Base-by-base conservation (phyloP, 108 stramenopile genomes). In the Nitzschia inconspicua region DNA sequence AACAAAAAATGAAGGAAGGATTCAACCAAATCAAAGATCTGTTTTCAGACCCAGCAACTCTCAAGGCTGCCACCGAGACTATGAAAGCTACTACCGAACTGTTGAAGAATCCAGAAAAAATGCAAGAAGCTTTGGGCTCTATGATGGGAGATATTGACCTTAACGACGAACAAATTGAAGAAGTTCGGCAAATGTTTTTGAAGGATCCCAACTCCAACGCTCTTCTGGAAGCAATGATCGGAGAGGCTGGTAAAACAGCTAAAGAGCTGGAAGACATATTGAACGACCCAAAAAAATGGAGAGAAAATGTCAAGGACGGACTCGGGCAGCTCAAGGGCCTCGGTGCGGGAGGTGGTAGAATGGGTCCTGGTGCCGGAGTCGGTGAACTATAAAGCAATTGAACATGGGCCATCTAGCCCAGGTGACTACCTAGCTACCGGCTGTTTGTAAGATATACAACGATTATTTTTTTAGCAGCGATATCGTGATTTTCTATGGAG, bases 151-250 rank as follows among this genome's bases (percentile, higher is more conserved):
- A 88, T 32, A 70, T 68, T 77, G 66, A 74, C 68, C 44, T 68
- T 42, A 47, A 75, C 56, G 92, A 88, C 65, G 78, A 77, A 29
- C 84, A 90, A 47, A 88, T 94, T 55, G 92, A 94, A 68, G 85
- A 84, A 65, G 83, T 86, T 13, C 55, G 92, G 41, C 56, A 78
- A 72, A 68, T 79, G 57, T 54, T 94, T 6, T 57, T 94, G 31
- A 59, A 57, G 31, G 71, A 72, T 27, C 82, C 82, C 72, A 66
- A 69, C 5, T 53, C 79, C 48, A n/a, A 54, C 35, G 18, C 34
- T 25, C 24, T 54, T 19, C 6, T 54, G 34, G 53, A 35, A 54
- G 65, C 74, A 2, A 27, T 89, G 37, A n/a, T n/a, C n/a, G 58
- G 52, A 40, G 77, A 69, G 1, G 56, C 79, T 51, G 83, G 83